These are phyloP conservation scores for Diospyros kaki DNA, from an alignment of 148 eudicot genomes.

Conservation along the genomic window DNA sequence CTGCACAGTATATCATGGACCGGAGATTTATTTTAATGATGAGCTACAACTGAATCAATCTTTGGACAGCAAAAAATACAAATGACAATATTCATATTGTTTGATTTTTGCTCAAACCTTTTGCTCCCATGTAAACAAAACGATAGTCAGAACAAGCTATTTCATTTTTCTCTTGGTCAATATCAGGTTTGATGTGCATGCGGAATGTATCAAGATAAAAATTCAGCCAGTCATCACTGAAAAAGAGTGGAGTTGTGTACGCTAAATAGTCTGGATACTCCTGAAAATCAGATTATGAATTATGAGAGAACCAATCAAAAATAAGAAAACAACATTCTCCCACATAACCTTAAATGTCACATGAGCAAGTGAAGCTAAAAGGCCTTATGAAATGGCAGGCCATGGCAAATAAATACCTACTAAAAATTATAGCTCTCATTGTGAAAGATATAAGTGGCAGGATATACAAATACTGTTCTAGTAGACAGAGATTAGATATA, in stretches of 20 bases:
- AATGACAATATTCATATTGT: slow-evolving; percentile 14
- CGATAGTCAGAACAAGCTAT: slow-evolving; percentile 95
- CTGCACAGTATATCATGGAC: slow-evolving; percentile 5
- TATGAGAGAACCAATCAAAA: slow-evolving; percentile 5
- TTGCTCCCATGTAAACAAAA: slow-evolving; percentile 98
- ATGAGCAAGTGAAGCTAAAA: not conserved
- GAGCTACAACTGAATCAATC: not conserved
- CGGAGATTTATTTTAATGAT: not conserved
- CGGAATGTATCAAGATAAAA: slow-evolving; percentile 70
- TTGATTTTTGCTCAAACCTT: slow-evolving; percentile 58
- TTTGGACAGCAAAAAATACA: slow-evolving; percentile 1
- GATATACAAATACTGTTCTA: too few relatives aligned
- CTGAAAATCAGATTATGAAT: slow-evolving; percentile 41
- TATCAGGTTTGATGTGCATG: slow-evolving; percentile 62
- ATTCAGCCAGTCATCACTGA: slow-evolving; percentile 92
- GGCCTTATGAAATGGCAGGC: not conserved
- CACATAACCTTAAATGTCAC: not conserved
- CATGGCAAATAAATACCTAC: not conserved
- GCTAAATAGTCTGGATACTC: slow-evolving; percentile 88
- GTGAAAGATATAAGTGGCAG: not conserved
- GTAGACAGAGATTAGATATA: too few relatives aligned
- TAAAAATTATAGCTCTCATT: not conserved
- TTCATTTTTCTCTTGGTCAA: slow-evolving; percentile 42
- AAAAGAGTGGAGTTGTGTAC: slow-evolving; percentile 65
- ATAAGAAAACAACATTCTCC: too few relatives aligned